Conservation (phyloP, 176 grass and related monocot species). For the Oryza meyeriana region DNA sequence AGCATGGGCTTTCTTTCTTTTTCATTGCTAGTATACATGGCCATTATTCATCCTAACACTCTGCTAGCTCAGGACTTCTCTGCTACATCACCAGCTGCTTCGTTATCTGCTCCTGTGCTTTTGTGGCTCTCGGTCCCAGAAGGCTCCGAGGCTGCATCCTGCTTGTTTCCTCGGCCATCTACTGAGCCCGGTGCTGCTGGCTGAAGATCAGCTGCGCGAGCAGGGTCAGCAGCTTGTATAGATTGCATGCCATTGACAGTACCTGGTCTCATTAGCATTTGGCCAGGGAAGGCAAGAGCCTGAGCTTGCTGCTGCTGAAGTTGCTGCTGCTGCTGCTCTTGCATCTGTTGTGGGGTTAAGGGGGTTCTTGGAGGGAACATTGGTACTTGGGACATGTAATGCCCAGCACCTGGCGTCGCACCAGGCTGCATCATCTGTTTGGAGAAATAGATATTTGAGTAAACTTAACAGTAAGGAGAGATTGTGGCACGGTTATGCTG, state of each 20-base stretch:
- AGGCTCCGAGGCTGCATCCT: conserved; percentile 39
- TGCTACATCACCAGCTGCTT: conserved; percentile 29
- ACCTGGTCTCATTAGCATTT: conserved; percentile 69
- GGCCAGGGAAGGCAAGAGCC: conserved; percentile 54
- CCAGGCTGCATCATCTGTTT: conserved; percentile 66
- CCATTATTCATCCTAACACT: conserved; percentile 37
- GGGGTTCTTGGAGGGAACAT: conserved; percentile 82
- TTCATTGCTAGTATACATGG: conserved; percentile 48
- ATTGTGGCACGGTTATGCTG: neutral
- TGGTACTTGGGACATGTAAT: conserved; percentile 70
- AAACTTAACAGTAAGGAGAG: neutral
- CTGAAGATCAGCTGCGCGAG: conserved; percentile 41
- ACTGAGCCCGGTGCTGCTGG: neutral
- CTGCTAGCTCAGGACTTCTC: conserved; percentile 36
- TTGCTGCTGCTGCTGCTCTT: conserved; percentile 68
- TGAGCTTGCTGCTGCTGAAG: conserved; percentile 70
- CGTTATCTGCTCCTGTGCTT: conserved; percentile 44
- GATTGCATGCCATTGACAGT: conserved; percentile 67
- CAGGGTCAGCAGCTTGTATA: conserved; percentile 51
- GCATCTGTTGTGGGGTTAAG: conserved; percentile 74
- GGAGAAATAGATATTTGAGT: neutral
- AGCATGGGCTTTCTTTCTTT: conserved; percentile 21
- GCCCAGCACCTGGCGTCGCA: conserved; percentile 46
- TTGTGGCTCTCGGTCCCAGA: conserved; percentile 55
- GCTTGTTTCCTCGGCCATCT: conserved; percentile 50